phyloP scores from a whole-genome alignment of 1,139 yeast species.

The Arxiozyma heterogenica region DNA sequence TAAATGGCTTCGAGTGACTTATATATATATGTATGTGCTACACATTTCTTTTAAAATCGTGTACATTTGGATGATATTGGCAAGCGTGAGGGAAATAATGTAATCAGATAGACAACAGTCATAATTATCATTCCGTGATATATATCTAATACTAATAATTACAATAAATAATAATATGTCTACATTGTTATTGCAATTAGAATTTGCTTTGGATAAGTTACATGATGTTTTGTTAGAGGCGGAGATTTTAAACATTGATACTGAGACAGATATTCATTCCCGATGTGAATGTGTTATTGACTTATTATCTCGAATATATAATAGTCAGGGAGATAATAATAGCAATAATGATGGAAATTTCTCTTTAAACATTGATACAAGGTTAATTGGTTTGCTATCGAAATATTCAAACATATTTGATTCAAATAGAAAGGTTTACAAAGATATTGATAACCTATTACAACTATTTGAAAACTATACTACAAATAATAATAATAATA shows the following conservation, averaged over 20 bases:
- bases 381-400: background rate
- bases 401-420: background rate
- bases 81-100: no score
- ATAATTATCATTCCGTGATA: no score
- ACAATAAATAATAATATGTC: no score
- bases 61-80: no score
- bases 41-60: no score
- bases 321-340: no score
- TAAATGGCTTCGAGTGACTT: no score
- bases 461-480: background rate
- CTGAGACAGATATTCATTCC: background rate
- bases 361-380: background rate
- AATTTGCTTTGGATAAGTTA: background rate
- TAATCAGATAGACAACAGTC: background rate
- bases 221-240: background rate
- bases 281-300: background rate
- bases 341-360: no score
- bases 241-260: background rate
- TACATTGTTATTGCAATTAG: background rate
- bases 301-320: background rate
- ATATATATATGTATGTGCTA: no score
- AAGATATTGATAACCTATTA: background rate
- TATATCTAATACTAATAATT: no score
- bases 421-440: background rate
- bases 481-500: background rate